phyloP scores from a whole-genome alignment of 129 eudicot species.

The Helianthus annuus region HanXRQr2.0-SUNRISE NC_035447.2:26518637-26519136 shows the following conservation, averaged over 20 bases:
- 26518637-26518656: constrained; percentile 66
- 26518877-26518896: too few relatives aligned
- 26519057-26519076: constrained; percentile 59
- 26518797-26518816: too few relatives aligned
- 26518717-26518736: constrained; percentile 33
- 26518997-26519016: constrained; percentile 21
- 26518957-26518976: constrained; percentile 75
- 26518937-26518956: constrained; percentile 81
- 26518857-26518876: too few relatives aligned
- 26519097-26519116: constrained; percentile 18
- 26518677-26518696: constrained; percentile 34
- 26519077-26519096: constrained; percentile 53
- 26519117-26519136: constrained; percentile 44
- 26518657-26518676: constrained; percentile 42
- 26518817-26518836: too few relatives aligned
- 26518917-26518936: constrained; percentile 71
- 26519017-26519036: constrained; percentile 31
- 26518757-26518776: too few relatives aligned
- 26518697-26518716: constrained; percentile 22
- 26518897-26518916: too few relatives aligned
- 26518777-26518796: too few relatives aligned
- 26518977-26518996: constrained; percentile 36
- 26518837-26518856: too few relatives aligned
- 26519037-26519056: constrained; percentile 33
- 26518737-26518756: too few relatives aligned